These are phyloP conservation scores for Colletotrichum sublineola DNA, from an alignment of 2,329 filamentous ascomycete species.

Conservation along the genomic window DNA sequence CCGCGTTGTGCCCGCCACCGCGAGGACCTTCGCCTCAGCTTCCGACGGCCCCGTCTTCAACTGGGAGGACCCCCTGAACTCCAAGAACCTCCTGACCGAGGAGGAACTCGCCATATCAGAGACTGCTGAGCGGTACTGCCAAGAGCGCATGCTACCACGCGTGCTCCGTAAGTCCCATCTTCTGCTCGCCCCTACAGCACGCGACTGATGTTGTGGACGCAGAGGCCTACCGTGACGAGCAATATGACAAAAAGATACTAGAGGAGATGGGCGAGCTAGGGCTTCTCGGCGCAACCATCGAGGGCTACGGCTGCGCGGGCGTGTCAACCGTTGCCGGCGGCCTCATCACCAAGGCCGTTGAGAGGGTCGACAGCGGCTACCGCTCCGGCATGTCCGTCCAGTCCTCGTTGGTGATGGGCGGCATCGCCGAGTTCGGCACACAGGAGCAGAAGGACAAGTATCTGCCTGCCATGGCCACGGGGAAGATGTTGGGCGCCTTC, in stretches of 20 bases:
- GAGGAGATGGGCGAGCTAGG: conserved; percentile 94
- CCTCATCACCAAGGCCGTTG: conserved; percentile 89
- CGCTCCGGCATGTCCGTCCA: conserved; percentile 94
- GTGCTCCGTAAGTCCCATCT: conserved; percentile 77
- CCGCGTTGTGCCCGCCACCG: conserved; percentile 32
- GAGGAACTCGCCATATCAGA: conserved; percentile 92
- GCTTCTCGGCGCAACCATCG: conserved; percentile 86
- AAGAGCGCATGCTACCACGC: conserved; percentile 87
- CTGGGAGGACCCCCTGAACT: conserved; percentile 90
- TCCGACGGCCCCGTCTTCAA: conserved; percentile 70
- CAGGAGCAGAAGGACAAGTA: conserved; percentile 89
- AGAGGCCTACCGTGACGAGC: conserved; percentile 88
- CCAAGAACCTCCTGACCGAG: conserved; percentile 83
- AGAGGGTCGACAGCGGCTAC: conserved; percentile 92
- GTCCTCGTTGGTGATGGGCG: conserved; percentile 92
- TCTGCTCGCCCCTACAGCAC: not conserved
- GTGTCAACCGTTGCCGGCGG: conserved; percentile 90
- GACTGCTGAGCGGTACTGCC: conserved; percentile 93
- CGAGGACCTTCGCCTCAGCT: conserved; percentile 54
- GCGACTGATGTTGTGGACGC: conserved; percentile 21
- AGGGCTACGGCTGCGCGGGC: conserved; percentile 90
- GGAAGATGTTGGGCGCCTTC: conserved; percentile 86
- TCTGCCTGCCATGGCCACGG: conserved; percentile 84
- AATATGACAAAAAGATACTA: conserved; percentile 88
- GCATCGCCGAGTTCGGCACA: conserved; percentile 89